A percentile compares a stretch with the other conserved stretches of the same genome.
Conservation (phyloP, 2,329 filamentous ascomycete species). For the Helotiales sp. region DNA sequence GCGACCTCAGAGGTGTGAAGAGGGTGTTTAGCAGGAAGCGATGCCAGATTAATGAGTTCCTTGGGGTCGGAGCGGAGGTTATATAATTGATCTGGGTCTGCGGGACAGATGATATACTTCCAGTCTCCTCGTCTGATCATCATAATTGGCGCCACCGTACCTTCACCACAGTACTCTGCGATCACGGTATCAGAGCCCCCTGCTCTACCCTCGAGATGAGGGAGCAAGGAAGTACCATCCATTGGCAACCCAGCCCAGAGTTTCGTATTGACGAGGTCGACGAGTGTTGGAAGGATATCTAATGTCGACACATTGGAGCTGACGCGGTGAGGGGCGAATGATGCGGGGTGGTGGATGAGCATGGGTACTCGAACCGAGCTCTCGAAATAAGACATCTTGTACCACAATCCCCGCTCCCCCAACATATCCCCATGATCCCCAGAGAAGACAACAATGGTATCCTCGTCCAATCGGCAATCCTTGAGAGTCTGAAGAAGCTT, state of each 20-base stretch:
- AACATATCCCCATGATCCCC: slow-evolving; percentile 97
- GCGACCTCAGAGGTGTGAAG: slow-evolving; percentile 35
- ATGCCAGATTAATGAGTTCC: slow-evolving; percentile 39
- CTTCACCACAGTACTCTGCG: slow-evolving; percentile 93
- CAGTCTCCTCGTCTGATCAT: slow-evolving; percentile 90
- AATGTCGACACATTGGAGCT: slow-evolving; percentile 85
- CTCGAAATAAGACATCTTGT: slow-evolving; percentile 98
- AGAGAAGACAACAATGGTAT: slow-evolving; percentile 90
- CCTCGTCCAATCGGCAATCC: slow-evolving; percentile 74
- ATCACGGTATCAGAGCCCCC: slow-evolving; percentile 81
- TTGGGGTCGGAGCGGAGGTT: slow-evolving; percentile 67
- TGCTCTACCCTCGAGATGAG: slow-evolving; percentile 68
- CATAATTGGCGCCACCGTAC: slow-evolving; percentile 83
- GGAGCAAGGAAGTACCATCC: slow-evolving; percentile 79
- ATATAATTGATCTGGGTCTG: slow-evolving; percentile 82
- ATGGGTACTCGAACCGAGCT: slow-evolving; percentile 86
- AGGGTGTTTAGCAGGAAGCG: slow-evolving; percentile 38
- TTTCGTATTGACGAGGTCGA: slow-evolving; percentile 75
- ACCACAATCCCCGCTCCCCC: slow-evolving; percentile 88
- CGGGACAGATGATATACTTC: slow-evolving; percentile 88
- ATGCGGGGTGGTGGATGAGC: slow-evolving; percentile 76
- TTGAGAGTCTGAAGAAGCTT: slow-evolving; percentile 76
- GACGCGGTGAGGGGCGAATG: slow-evolving; percentile 74
- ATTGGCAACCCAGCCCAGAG: slow-evolving; percentile 73
- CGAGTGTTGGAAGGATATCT: slow-evolving; percentile 86